Conservation (phyloP, 139 green algal genomes). For the Tetraselmis striata region DNA sequence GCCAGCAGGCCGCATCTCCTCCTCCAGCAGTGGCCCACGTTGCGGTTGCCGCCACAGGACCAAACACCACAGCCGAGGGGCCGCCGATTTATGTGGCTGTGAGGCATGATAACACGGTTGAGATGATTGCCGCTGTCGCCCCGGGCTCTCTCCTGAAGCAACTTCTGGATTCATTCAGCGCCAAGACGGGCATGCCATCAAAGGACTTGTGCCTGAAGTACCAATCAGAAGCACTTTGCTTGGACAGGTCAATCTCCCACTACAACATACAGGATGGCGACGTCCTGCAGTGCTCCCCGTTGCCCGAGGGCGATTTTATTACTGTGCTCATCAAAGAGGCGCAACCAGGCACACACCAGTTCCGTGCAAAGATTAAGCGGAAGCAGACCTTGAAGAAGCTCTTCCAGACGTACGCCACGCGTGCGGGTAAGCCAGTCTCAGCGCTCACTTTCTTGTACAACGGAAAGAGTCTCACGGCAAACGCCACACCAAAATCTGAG, state of each 20-base stretch:
- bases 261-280: neutral
- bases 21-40: too few species aligned
- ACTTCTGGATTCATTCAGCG: neutral
- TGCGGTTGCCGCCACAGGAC: too few species aligned
- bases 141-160: neutral
- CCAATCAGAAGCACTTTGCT: neutral
- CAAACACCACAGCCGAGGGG: too few species aligned
- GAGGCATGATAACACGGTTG: neutral
- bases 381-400: neutral
- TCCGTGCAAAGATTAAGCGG: neutral
- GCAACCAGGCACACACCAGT: neutral
- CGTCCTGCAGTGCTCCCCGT: neutral
- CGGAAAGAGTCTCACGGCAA: too few species aligned
- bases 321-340: neutral
- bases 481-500: too few species aligned
- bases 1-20: too few species aligned
- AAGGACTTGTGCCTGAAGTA: neutral
- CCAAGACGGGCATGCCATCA: neutral
- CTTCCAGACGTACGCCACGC: neutral
- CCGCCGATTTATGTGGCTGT: neutral
- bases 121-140: neutral
- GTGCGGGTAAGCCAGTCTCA: neutral
- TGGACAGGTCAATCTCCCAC: neutral
- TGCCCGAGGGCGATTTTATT: neutral
- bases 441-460: too few species aligned